Conservation (phyloP, 2,329 filamentous ascomycete genomes). For the Cryphonectria parasitica region DNA sequence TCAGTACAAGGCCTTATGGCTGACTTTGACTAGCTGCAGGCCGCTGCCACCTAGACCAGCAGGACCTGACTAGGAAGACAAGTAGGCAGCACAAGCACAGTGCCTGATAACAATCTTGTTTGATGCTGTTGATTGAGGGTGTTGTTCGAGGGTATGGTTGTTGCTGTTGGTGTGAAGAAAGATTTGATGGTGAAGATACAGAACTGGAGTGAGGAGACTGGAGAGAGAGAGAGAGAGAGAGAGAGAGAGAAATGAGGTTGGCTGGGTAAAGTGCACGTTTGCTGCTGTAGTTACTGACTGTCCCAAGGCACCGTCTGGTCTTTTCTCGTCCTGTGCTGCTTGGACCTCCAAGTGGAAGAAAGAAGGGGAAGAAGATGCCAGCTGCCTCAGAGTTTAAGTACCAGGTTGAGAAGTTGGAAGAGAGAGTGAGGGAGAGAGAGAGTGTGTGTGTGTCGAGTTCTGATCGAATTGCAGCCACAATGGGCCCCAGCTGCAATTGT, state of each 20-base stretch:
- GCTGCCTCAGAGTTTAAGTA: neutral
- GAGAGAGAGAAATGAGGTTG: neutral
- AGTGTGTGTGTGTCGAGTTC: neutral
- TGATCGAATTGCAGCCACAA: neutral
- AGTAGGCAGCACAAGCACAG: neutral
- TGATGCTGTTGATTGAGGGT: too few relatives aligned
- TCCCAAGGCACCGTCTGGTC: neutral
- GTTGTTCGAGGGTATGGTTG: neutral
- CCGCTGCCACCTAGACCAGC: neutral
- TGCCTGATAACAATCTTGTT: neutral
- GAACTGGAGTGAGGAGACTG: neutral
- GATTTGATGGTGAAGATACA: neutral
- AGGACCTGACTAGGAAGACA: neutral
- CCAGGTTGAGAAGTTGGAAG: neutral
- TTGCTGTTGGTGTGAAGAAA: neutral
- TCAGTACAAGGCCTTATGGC: neutral
- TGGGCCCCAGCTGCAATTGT: constrained; percentile 3
- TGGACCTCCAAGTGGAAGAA: neutral
- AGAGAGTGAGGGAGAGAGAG: neutral
- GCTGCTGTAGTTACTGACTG: neutral
- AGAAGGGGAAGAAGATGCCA: neutral
- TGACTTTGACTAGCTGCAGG: constrained; percentile 7
- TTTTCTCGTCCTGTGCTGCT: neutral
- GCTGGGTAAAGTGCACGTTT: neutral
- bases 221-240: neutral